Evolutionary conservation across 129 eudicot genomes (phyloP).

Genomic region (Pseudognaphalium luteoalbum): DNA sequence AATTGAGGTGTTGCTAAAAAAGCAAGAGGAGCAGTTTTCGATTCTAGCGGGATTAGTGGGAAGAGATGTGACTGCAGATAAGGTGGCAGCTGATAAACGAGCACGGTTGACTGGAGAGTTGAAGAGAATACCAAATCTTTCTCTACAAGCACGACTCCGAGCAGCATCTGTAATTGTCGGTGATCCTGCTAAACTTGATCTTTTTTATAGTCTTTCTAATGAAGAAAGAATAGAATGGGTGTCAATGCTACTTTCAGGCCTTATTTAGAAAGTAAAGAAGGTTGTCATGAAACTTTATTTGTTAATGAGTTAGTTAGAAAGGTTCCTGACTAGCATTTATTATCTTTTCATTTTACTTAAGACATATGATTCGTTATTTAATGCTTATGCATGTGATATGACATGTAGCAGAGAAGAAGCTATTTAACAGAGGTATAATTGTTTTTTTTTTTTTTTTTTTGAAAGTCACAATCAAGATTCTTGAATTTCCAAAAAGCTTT

Average conservation of each 20-base stretch:
- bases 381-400: neutral
- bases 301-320: neutral
- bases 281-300: neutral
- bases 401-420: neutral
- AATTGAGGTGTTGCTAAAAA: slow-evolving; percentile 34
- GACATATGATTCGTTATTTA: neutral
- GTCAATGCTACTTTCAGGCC: slow-evolving; percentile 47
- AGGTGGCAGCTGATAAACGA: slow-evolving; percentile 33
- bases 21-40: slow-evolving; percentile 42
- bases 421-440: neutral
- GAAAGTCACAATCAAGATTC: neutral
- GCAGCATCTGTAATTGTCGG: slow-evolving; percentile 42
- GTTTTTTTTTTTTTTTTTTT: neutral
- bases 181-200: slow-evolving; percentile 50
- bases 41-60: slow-evolving; percentile 34
- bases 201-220: slow-evolving; percentile 44
- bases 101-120: slow-evolving; percentile 37
- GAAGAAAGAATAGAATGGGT: slow-evolving; percentile 55
- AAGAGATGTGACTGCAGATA: slow-evolving; percentile 31
- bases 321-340: neutral
- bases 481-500: too few species aligned
- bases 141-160: slow-evolving; percentile 43
- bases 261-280: slow-evolving; percentile 26
- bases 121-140: slow-evolving; percentile 38
- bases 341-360: neutral